Evolutionary conservation across 495 filamentous ascomycete species (phyloP).

Genomic region (Pyrenula massariospora): DNA sequence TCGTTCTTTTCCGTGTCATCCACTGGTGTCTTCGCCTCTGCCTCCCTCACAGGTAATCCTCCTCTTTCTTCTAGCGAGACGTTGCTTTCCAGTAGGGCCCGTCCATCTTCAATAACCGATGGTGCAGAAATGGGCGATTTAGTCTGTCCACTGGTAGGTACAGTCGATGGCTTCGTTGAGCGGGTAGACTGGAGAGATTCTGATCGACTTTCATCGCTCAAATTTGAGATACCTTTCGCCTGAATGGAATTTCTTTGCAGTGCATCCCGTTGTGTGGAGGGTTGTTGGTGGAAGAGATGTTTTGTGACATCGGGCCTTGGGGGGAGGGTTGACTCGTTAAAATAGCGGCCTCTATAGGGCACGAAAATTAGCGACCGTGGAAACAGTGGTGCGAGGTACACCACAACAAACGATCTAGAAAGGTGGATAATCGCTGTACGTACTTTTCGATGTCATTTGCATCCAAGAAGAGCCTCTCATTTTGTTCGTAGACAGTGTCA

Average conservation of each 20-base stretch:
- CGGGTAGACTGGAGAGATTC: background rate
- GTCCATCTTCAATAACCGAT: background rate
- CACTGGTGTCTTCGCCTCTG: constrained; percentile 3
- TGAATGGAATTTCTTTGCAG: constrained; percentile 6
- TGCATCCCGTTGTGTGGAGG: background rate
- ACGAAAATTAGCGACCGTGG: constrained; percentile 17
- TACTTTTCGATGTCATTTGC: constrained; percentile 69
- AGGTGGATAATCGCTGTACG: constrained; percentile 21
- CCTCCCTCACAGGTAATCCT: constrained; percentile 2
- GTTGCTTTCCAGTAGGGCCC: background rate
- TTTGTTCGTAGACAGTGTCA: constrained; percentile 39
- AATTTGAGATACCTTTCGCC: constrained; percentile 1
- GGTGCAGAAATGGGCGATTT: background rate
- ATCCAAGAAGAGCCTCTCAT: constrained; percentile 54
- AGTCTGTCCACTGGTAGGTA: constrained; percentile 5
- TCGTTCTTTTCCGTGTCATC: background rate
- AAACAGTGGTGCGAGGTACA: constrained; percentile 7
- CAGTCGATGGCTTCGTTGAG: constrained; percentile 5
- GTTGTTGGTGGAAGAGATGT: background rate
- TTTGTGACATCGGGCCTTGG: constrained; percentile 22
- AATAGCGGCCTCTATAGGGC: constrained; percentile 50
- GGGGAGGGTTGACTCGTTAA: constrained; percentile 62
- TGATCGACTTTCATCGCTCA: constrained; percentile 5
- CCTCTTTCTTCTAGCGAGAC: constrained; percentile 5
- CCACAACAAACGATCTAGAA: constrained; percentile 10